A percentile compares a stretch with the other conserved stretches of the same genome.
Conservation (phyloP, 306 rosid genomes). For the Cucumis cinereus region DNA sequence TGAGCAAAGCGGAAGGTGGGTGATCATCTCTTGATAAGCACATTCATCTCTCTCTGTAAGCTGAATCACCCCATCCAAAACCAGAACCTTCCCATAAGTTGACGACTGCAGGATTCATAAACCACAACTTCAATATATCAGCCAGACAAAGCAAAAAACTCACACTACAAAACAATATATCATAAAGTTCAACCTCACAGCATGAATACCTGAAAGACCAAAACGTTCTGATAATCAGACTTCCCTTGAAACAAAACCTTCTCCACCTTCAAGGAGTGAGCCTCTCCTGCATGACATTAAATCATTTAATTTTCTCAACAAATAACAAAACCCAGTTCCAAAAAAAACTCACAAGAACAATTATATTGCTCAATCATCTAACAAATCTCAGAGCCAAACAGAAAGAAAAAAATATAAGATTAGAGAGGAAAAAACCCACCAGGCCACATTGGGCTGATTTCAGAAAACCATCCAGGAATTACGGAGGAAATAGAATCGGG, state of each 20-base stretch:
- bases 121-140: conserved; percentile 1
- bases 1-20: conserved; percentile 93
- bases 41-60: conserved; percentile 98
- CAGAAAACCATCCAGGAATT: conserved; percentile 97
- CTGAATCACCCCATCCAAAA: conserved; percentile 97
- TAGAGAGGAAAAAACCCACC: conserved; percentile 39
- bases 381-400: not conserved
- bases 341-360: not conserved
- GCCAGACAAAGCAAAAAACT: not conserved
- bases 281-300: conserved; percentile 57
- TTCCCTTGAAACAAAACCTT: conserved; percentile 76
- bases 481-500: conserved; percentile 40
- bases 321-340: not conserved
- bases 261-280: conserved; percentile 95
- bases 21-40: conserved; percentile 98
- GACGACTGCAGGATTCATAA: conserved; percentile 50
- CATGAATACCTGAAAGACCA: conserved; percentile 77
- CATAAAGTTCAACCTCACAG: not conserved
- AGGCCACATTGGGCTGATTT: conserved; percentile 99
- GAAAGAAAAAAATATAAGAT: not conserved
- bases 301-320: not conserved
- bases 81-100: conserved; percentile 89
- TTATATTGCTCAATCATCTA: not conserved
- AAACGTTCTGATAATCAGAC: conserved; percentile 83
- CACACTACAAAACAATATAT: not conserved